Evolutionary conservation across 345 rosid species (phyloP), one percentile per base, ranked within the genome.

Genomic region (Schrenkiella parvula): DNA sequence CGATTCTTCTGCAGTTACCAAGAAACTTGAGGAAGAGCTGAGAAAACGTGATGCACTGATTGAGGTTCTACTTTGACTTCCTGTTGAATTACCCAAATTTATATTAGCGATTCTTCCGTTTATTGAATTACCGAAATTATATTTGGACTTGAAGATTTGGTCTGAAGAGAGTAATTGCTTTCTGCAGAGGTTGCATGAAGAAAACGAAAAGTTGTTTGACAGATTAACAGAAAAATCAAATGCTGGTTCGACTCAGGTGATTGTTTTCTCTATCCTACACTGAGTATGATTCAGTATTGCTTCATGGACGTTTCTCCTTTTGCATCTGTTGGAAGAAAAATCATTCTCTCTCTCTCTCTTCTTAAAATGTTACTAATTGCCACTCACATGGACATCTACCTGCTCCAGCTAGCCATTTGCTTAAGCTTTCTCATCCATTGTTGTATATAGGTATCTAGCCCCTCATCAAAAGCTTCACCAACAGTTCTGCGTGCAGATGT

Each of bases 1-100:
- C 52, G 97, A 95, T 79, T 85, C 95, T 83, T 87, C 96, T 32
- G 64, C 76, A 22, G 97, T 88, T 53, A 89, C 90, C 66, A 91
- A 85, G 82, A 95, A 91, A 76, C 96, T 95, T 53, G 99, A 95
- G 78, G 99, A 91, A 78, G 99, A 95, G 74, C 90, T 95, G 41
- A 95, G 88, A 78, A 95, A 91, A 72, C 95, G 99, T 29, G 99
- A 95, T 80, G 86, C 96, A 32, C 80, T 95, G 44, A 95, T 95
- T 74, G 99, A 95, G 99, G 99, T 93, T 64, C 58, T 44, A 48
- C 66, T 21, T 55, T 15, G 29, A 39, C 51, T 61, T 52, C 50
- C 58, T 53, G 17, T 43, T 42, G 34, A 7, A 51, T n/a, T n/a
- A n/a, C n/a, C n/a, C 71, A 55, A 52, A 69, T 3, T 69, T 44